Conservation (phyloP, 805 yeast species). For the Komagataella ulmi region DNA sequence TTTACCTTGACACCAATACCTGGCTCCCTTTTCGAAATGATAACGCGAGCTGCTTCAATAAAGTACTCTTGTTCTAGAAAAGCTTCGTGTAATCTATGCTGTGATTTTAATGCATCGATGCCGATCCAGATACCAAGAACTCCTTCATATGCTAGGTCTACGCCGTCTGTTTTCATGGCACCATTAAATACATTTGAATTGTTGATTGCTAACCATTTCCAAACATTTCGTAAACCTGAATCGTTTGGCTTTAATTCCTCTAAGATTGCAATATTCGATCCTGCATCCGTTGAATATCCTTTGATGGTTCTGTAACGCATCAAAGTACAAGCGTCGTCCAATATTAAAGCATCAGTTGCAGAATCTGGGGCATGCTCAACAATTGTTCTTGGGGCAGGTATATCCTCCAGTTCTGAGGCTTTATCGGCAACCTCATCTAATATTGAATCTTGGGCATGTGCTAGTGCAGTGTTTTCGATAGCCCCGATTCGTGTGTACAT, state of each 20-base stretch:
- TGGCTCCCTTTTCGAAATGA: conserved; percentile 28
- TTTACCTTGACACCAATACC: conserved; percentile 25
- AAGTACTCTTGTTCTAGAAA: conserved; percentile 26
- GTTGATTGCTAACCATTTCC: conserved; percentile 85
- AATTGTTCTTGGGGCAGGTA: not conserved
- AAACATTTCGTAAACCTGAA: conserved; percentile 57
- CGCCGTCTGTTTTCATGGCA: conserved; percentile 49
- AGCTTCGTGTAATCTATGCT: conserved; percentile 26
- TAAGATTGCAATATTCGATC: conserved; percentile 44
- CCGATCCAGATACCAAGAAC: conserved; percentile 87
- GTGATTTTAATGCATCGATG: conserved; percentile 33
- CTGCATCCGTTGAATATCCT: conserved; percentile 65
- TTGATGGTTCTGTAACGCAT: conserved; percentile 59
- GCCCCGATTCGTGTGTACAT: conserved; percentile 25
- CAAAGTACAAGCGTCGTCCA: conserved; percentile 61
- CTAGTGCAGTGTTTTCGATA: not conserved
- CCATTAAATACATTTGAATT: conserved; percentile 50
- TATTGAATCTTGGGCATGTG: conserved; percentile 15
- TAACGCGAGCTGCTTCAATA: conserved; percentile 35
- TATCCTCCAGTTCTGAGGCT: not conserved
- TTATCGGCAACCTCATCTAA: conserved; percentile 5
- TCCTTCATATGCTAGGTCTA: conserved; percentile 82
- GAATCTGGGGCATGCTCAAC: conserved; percentile 1
- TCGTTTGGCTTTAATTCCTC: conserved; percentile 40
- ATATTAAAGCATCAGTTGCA: conserved; percentile 13